Evolutionary conservation across 768 basidiomycete genomes (phyloP), one percentile per base, ranked within the genome.

Genomic region (Leccinum boreale): DNA sequence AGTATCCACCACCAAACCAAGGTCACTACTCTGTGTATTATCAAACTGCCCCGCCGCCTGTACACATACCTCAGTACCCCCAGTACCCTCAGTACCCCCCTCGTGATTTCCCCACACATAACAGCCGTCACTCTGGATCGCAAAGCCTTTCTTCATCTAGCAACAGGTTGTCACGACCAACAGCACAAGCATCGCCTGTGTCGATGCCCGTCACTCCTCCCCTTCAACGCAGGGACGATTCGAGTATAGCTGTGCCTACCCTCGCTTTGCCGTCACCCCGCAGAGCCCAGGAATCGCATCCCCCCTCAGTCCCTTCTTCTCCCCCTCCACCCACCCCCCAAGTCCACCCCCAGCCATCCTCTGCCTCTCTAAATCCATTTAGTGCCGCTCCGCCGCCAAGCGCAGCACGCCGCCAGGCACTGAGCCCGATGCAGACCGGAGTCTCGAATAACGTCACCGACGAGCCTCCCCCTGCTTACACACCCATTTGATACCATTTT

Each of bases 401-500:
- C 14, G 3, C 50, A 28, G 2, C 57, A 19, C 64, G 53, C 17
- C 54, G 60, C 5, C 21, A 28, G 44, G 42, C 46, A 14, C 44
- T 63, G 10, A 10, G 54, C 5, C 51, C 59, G 15, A 53, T 58
- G 48, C 11, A 55, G 10, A 68, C 70, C 0, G 70, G 62, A 14
- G 29, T 31, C 29, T 52, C 56, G 14, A 52, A 21, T n/a, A 52
- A 33, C 24, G 17, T 19, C 6, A 24, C 44, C 21, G 58, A 51
- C 2, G 71, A 69, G 2, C 59, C 69, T 28, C 69, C 69, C 11
- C 69, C 69, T 12, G 65, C 71, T 28, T 70, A 70, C 12, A 73
- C 69, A 19, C 61, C 62, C 14, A 4, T 60, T 2, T 62, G 28
- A 71, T 14, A n/a, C 3, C 50, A 7, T 21, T 28, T 29, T 19